A percentile compares a stretch with the other conserved stretches of the same genome.
Conservation (phyloP, 1,284 basidiomycete genomes). For the Pisolithus thermaeus region DNA sequence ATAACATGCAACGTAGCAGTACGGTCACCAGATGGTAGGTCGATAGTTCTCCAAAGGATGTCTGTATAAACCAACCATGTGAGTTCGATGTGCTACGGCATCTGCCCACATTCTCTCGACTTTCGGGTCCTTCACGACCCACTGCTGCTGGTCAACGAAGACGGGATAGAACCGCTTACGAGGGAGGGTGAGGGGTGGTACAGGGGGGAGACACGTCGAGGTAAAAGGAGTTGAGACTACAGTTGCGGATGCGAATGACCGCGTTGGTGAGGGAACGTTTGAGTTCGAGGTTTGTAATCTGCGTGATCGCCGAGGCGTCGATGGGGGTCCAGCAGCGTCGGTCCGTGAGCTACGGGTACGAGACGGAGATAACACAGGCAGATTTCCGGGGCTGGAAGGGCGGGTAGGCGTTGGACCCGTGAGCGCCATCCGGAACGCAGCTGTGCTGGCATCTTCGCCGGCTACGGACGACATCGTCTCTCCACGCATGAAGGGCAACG, state of each 20-base stretch:
- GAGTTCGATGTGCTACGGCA: conserved; percentile 10
- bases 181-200: conserved; percentile 2
- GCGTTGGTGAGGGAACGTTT: conserved; percentile 2
- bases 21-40: too few species aligned
- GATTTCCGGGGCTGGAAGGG: background rate
- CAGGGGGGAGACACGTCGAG: conserved; percentile 6
- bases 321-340: conserved; percentile 6
- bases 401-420: conserved; percentile 3
- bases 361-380: background rate
- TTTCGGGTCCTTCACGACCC: conserved; percentile 25
- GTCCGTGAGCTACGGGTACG: background rate
- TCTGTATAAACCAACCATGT: conserved; percentile 13
- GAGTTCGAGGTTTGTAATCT: background rate
- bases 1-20: too few species aligned
- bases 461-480: background rate
- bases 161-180: conserved; percentile 21
- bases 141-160: conserved; percentile 29
- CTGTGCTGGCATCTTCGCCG: background rate
- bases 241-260: conserved; percentile 7
- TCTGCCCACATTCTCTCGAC: conserved; percentile 21
- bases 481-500: conserved; percentile 9
- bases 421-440: conserved; percentile 21
- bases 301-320: conserved; percentile 20
- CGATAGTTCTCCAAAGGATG: conserved; percentile 11
- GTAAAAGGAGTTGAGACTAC: background rate